Conservation (phyloP, 2,329 filamentous ascomycete genomes). For the Aulographum hederae region DNA sequence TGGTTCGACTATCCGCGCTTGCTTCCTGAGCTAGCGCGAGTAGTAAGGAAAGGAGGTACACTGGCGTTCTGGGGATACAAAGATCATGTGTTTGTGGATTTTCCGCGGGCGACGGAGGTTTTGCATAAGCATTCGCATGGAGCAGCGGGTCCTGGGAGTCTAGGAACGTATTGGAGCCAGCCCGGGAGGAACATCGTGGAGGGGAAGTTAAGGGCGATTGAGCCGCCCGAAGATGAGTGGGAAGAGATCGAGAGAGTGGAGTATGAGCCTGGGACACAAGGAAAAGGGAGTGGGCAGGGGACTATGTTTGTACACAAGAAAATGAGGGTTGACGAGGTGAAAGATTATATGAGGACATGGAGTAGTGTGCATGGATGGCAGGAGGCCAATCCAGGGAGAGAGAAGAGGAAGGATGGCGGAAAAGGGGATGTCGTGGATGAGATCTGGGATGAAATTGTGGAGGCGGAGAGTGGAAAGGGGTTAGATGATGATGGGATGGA, state of each 20-base stretch:
- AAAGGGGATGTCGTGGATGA: slow-evolving; percentile 45
- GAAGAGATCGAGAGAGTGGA: slow-evolving; percentile 32
- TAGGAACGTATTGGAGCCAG: slow-evolving; percentile 44
- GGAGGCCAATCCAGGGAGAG: slow-evolving; percentile 32
- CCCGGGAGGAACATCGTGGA: slow-evolving; percentile 38
- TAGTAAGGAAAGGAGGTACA: slow-evolving; percentile 36
- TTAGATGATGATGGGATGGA: slow-evolving; percentile 33
- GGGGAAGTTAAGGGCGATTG: slow-evolving; percentile 30
- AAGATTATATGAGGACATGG: slow-evolving; percentile 43
- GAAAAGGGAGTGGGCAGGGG: slow-evolving; percentile 20
- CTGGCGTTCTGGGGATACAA: slow-evolving; percentile 51
- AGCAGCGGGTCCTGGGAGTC: slow-evolving; percentile 13
- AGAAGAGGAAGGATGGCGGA: slow-evolving; percentile 34
- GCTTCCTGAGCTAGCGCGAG: slow-evolving; percentile 36
- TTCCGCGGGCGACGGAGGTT: slow-evolving; percentile 31
- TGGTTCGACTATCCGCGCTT: slow-evolving; percentile 43
- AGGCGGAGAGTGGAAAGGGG: slow-evolving; percentile 1
- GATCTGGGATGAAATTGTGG: slow-evolving; percentile 17
- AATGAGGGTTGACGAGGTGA: slow-evolving; percentile 37
- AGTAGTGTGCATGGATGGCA: slow-evolving; percentile 41
- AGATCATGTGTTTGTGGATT: slow-evolving; percentile 40
- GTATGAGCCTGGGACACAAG: slow-evolving; percentile 35
- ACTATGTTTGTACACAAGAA: slow-evolving; percentile 33
- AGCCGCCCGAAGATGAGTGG: slow-evolving; percentile 34
- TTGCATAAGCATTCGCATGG: slow-evolving; percentile 14